phyloP scores from a whole-genome alignment of 371 early-diverging fungal species.

The Mucor piriformis region DNA sequence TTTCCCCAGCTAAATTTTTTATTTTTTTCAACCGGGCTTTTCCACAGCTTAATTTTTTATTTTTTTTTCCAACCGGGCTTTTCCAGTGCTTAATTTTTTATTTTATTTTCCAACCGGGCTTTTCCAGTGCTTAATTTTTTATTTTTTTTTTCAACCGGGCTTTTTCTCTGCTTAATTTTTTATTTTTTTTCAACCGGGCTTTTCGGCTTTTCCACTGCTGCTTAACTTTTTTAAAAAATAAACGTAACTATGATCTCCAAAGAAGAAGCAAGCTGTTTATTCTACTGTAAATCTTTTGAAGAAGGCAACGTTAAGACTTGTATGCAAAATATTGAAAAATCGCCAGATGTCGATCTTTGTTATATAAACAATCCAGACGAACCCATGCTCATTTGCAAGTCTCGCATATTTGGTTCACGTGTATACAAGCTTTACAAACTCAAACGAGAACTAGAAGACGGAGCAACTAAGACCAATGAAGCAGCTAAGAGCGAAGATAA shows the following conservation, averaged over 20 bases:
- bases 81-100: too few relatives aligned
- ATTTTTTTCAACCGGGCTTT: too few relatives aligned
- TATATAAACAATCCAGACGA: constrained; percentile 3
- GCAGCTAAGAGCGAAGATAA: too few relatives aligned
- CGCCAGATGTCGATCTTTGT: constrained; percentile 1
- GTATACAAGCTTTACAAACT: constrained; percentile 15
- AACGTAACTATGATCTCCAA: constrained; percentile 7
- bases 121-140: too few relatives aligned
- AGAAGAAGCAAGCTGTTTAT: constrained; percentile 17
- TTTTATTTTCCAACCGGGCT: too few relatives aligned
- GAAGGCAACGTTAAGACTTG: constrained; percentile 4
- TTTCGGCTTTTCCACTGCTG: background rate
- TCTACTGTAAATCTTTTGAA: constrained; percentile 11
- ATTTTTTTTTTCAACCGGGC: too few relatives aligned
- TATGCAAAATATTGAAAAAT: constrained; percentile 4
- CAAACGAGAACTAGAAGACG: constrained; percentile 1
- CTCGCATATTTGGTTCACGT: constrained; percentile 10
- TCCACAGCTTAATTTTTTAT: too few relatives aligned
- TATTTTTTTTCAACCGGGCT: too few relatives aligned
- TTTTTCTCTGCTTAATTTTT: too few relatives aligned
- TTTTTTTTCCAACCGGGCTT: too few relatives aligned
- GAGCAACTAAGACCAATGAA: too few relatives aligned
- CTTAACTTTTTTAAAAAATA: background rate
- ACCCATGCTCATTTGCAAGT: constrained; percentile 4
- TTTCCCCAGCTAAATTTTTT: too few relatives aligned